These are phyloP conservation scores for Scytalidium lignicola DNA, from an alignment of 2,329 filamentous ascomycete species.

Conservation along the genomic window DNA sequence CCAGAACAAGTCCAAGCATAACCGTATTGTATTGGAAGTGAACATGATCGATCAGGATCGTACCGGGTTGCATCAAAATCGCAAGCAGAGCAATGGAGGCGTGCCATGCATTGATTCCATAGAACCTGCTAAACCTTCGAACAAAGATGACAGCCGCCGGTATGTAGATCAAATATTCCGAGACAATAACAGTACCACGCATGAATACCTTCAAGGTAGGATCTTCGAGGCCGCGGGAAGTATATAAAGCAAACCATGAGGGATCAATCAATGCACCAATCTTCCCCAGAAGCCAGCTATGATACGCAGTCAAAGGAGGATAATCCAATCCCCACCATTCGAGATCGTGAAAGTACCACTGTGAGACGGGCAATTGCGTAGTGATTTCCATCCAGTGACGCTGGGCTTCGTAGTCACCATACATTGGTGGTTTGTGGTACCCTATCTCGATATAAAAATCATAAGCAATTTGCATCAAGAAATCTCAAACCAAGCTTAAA, in stretches of 20 bases:
- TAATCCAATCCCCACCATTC: conserved; percentile 99
- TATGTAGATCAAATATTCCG: conserved; percentile 85
- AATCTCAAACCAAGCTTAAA: too few species aligned
- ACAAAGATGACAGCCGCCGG: conserved; percentile 83
- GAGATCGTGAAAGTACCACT: conserved; percentile 97
- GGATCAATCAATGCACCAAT: conserved; percentile 76
- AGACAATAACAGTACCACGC: conserved; percentile 85
- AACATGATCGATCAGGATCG: conserved; percentile 88
- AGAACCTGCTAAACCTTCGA: conserved; percentile 70
- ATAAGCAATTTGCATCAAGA: background rate
- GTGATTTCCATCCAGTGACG: conserved; percentile 99
- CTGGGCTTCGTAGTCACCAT: conserved; percentile 96
- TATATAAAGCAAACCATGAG: conserved; percentile 80
- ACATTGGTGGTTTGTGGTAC: conserved; percentile 77
- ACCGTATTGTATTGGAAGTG: conserved; percentile 99
- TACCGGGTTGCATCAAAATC: conserved; percentile 85
- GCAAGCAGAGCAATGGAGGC: conserved; percentile 80
- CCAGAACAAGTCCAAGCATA: conserved; percentile 88
- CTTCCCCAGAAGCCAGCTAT: conserved; percentile 91
- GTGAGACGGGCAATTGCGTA: conserved; percentile 77
- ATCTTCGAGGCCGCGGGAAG: conserved; percentile 77
- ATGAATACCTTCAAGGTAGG: conserved; percentile 86
- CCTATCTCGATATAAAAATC: conserved; percentile 42
- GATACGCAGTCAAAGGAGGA: conserved; percentile 93
- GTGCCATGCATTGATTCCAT: conserved; percentile 76